phyloP scores from a whole-genome alignment of 768 basidiomycete genomes.

The Mycena olivaceomarginata region DNA sequence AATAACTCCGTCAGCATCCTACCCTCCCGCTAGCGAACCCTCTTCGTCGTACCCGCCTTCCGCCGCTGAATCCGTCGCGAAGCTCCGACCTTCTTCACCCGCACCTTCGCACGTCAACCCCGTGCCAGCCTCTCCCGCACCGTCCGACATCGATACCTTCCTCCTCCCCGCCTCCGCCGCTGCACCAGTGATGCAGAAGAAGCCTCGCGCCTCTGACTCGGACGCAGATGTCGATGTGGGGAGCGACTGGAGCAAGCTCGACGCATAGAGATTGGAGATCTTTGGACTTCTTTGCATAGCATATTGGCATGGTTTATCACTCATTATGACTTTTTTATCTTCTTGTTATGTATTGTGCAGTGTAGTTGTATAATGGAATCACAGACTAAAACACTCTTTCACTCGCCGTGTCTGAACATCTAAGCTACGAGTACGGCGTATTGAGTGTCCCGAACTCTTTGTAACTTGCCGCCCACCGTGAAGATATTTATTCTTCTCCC shows the following conservation, averaged over 20 bases:
- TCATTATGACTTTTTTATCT: constrained; percentile 28
- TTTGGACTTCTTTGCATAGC: neutral
- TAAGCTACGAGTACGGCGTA: too few relatives aligned
- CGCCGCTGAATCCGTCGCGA: constrained; percentile 43
- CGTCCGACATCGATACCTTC: constrained; percentile 49
- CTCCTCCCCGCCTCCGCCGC: constrained; percentile 47
- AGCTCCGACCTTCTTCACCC: constrained; percentile 43
- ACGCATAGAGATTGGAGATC: constrained; percentile 47
- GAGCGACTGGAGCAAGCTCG: constrained; percentile 67
- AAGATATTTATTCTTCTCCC: too few relatives aligned
- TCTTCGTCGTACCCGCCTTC: constrained; percentile 17
- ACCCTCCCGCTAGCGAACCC: neutral
- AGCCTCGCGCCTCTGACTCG: constrained; percentile 10
- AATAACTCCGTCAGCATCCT: neutral
- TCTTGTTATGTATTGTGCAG: constrained; percentile 9
- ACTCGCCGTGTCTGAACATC: too few relatives aligned
- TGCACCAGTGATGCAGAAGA: constrained; percentile 20
- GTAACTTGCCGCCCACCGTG: too few relatives aligned
- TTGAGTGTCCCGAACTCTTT: too few relatives aligned
- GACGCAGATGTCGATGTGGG: constrained; percentile 48
- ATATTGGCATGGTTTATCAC: constrained; percentile 6
- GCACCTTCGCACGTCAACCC: constrained; percentile 39
- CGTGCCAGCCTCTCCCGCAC: constrained; percentile 5
- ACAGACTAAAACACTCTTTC: neutral
- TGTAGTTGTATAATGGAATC: neutral